These are phyloP conservation scores for Bjerkandera adusta DNA, from an alignment of 1,284 basidiomycete genomes.

Conservation along the genomic window DNA sequence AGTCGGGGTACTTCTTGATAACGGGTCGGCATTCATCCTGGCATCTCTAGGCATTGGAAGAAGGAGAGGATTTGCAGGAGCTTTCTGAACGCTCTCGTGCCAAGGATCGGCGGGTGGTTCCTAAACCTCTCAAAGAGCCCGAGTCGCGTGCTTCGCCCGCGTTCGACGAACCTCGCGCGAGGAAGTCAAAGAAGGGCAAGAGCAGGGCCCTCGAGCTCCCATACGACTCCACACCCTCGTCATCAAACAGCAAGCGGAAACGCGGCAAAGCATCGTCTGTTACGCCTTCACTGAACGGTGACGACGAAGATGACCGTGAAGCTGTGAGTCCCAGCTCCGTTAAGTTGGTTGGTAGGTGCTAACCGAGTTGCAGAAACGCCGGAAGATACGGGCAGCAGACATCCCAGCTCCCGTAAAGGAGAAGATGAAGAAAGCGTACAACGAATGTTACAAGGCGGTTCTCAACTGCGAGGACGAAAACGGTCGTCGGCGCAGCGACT, in stretches of 20 bases:
- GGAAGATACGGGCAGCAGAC: constrained; percentile 62
- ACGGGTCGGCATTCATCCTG: neutral
- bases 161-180: constrained; percentile 53
- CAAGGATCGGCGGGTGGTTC: constrained; percentile 50
- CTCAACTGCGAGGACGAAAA: constrained; percentile 70
- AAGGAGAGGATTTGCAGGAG: constrained; percentile 85
- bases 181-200: constrained; percentile 69
- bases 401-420: constrained; percentile 57
- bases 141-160: constrained; percentile 54
- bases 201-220: constrained; percentile 46
- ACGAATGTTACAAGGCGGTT: constrained; percentile 80
- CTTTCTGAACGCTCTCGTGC: constrained; percentile 61
- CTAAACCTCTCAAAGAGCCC: constrained; percentile 29
- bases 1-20: no score
- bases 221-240: constrained; percentile 45
- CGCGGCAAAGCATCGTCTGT: constrained; percentile 73
- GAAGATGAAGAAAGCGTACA: constrained; percentile 84
- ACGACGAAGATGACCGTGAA: constrained; percentile 68
- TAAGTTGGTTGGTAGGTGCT: neutral
- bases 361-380: constrained; percentile 62
- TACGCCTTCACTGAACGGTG: constrained; percentile 71
- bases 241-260: constrained; percentile 70
- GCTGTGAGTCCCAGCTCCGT: constrained; percentile 41
- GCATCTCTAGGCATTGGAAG: constrained; percentile 61
- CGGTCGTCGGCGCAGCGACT: constrained; percentile 78